Base-by-base conservation (phyloP, 768 basidiomycete species). In the Mycena maculata region DNA sequence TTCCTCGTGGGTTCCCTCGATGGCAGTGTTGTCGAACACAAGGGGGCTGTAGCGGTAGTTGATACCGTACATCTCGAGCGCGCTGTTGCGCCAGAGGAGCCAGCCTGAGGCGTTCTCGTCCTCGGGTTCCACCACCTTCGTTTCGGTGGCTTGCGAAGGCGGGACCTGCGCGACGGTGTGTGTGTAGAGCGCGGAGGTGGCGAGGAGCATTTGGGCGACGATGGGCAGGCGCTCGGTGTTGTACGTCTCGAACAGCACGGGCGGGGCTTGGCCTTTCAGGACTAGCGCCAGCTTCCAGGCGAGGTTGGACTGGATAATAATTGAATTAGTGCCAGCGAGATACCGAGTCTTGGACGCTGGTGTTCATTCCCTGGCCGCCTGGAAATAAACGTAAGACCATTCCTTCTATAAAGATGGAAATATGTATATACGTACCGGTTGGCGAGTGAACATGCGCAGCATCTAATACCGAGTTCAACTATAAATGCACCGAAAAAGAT, bases 281-380 rank as follows among this genome's bases (percentile, higher is more conserved):
- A 76, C 76, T 12, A 78, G 66, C n/a, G 77, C 67, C 8, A 78
- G 63, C 63, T 78, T 78, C 78, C 76, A 77, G 9, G 53, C 68
- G n/a, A 79, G 69, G 59, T 78, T 79, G 63, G 72, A 63, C 75
- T 77, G 45, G n/a, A 45, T 12, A 45, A 7, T 5, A 45, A 6
- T 15, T 30, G 28, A 8, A 31, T 7, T 30, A 2, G 6, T 10
- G 15, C 7, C 4, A 18, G 48, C 3, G 12, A n/a, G 9, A 11
- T 28, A 56, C 54, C 12, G 76, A 68, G 60, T 77, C 76, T 52
- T 77, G 76, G 33, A 75, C 71, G 52, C 70, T 65, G 25, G 68
- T 73, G 45, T 77, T 77, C 57, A 77, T 64, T 6, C 76, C 76
- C 61, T 74, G 72, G 11, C 72, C 72, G 28, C 72, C 58, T 60